Evolutionary conservation across 2,329 filamentous ascomycete genomes (phyloP), one percentile per base, ranked within the genome.

Genomic region (Phaeomoniella chlamydospora): DNA sequence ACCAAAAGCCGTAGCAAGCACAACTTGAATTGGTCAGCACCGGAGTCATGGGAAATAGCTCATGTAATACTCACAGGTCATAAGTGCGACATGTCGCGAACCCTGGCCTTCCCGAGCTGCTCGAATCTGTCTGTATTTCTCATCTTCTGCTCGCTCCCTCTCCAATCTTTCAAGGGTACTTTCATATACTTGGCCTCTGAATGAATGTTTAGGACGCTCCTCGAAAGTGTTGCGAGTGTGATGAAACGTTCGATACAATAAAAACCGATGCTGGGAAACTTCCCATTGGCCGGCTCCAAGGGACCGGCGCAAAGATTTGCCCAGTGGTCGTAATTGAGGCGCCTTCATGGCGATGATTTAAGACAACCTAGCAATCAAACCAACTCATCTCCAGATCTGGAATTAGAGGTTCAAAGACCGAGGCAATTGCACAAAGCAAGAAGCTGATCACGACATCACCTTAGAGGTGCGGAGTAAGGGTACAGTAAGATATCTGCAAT

Each of bases 181-280:
- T 48, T 77, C 69, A 43, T 74, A 76, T 31, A 79, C 47, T 50
- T 78, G 73, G 19, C 65, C 63, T 49, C 72, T 69, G 57, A 78
- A 78, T 1, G 68, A 64, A 39, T 57, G 48, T 22, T 59, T 58
- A 17, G 41, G 43, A 35, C 54, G 52, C 19, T 56, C 49, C 30
- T 51, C 49, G n/a, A n/a, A n/a, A n/a, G n/a, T n/a, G n/a, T n/a
- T n/a, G n/a, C n/a, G n/a, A n/a, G n/a, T n/a, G n/a, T n/a, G n/a
- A n/a, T 26, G 22, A n/a, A 26, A 26, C 9, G 9, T 26, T n/a
- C 22, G 6, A n/a, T n/a, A 26, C n/a, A n/a, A 26, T 26, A n/a
- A 26, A 6, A 6, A 26, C 22, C 9, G 22, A n/a, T 6, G n/a
- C n/a, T n/a, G 22, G n/a, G 22, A 6, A 26, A 9, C 6, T 26